phyloP scores from a whole-genome alignment of 208 protist species.

The Giardia muris region DNA sequence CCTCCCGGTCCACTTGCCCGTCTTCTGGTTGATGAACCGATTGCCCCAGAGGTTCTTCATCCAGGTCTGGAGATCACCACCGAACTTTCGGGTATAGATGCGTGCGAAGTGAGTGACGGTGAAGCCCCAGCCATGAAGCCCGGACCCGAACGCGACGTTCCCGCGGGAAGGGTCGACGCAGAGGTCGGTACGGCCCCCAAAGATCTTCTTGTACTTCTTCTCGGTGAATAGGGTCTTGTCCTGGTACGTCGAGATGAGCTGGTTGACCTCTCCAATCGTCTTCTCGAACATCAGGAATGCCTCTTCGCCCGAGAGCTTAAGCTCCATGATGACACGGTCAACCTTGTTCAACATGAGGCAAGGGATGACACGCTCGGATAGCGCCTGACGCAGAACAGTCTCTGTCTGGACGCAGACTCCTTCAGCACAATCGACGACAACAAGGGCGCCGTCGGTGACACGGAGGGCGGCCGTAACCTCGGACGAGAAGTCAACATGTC shows the following conservation, averaged over 20 bases:
- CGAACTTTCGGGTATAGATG: constrained; percentile 80
- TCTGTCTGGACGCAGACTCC: constrained; percentile 97
- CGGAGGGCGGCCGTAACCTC: constrained; percentile 94
- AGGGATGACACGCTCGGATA: constrained; percentile 87
- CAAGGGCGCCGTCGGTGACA: constrained; percentile 94
- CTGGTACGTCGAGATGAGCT: constrained; percentile 87
- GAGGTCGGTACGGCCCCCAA: constrained; percentile 49
- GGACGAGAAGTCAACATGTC: constrained; percentile 96
- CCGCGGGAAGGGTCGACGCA: constrained; percentile 62
- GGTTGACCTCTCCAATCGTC: constrained; percentile 74
- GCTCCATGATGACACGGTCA: constrained; percentile 77
- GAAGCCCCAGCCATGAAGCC: constrained; percentile 95
- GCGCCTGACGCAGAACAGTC: constrained; percentile 85
- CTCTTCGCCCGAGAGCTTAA: constrained; percentile 67
- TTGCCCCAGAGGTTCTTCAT: constrained; percentile 88
- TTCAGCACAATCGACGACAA: constrained; percentile 93
- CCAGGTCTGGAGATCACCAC: constrained; percentile 59
- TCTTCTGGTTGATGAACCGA: constrained; percentile 75
- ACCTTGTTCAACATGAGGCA: constrained; percentile 97
- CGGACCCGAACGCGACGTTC: constrained; percentile 88
- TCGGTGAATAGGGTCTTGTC: constrained; percentile 65
- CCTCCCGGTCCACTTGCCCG: constrained; percentile 65
- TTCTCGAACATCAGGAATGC: constrained; percentile 60
- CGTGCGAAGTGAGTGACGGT: constrained; percentile 76
- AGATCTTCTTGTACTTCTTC: constrained; percentile 15